Evolutionary conservation across 768 basidiomycete species (phyloP), one percentile per base, ranked within the genome.

Genomic region (Lactarius deliciosus): DNA sequence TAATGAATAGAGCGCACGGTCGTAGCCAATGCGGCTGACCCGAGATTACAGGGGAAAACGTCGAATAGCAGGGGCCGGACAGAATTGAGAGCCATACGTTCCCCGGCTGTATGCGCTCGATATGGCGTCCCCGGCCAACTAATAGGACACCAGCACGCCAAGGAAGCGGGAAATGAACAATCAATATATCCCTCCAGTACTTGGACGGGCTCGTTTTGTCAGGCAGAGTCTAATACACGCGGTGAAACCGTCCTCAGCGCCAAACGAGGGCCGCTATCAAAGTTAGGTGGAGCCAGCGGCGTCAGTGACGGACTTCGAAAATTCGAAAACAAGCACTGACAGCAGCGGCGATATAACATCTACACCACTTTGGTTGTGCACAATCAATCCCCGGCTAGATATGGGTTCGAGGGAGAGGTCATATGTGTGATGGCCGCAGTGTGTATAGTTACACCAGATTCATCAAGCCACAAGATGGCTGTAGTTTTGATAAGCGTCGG

Each of bases 221-320:
- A 9, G 38, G 57, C 57, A 41, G 13, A 47, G 25, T n/a, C 9
- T 22, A 34, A 45, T 13, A 11, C 28, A 20, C 53, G 32, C 13
- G 5, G 25, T 38, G 65, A 22, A 58, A 32, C 22, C 16, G 57
- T 54, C 22, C 56, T 41, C n/a, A 45, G 45, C 28, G 45, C 32
- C 22, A 36, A 53, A 32, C 10, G 47, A 16, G 47, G 15, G 13
- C 25, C 38, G 32, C 32, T 34, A 36, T 13, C 22, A n/a, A 3
- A 30, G 22, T 57, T 54, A 30, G 55, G 55, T 56, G 55, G 20
- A 13, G 20, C 28, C 28, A 43, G 43, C 20, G 34, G 43, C 43
- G 34, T 50, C 34, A 25, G 22, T 32, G 34, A 50, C 60, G 34
- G 47, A 61, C n/a, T 61, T 61, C 36, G 6, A 36, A 61, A 61